Conservation (phyloP, 2,329 filamentous ascomycete species). For the Onygenales sp. region DNA sequence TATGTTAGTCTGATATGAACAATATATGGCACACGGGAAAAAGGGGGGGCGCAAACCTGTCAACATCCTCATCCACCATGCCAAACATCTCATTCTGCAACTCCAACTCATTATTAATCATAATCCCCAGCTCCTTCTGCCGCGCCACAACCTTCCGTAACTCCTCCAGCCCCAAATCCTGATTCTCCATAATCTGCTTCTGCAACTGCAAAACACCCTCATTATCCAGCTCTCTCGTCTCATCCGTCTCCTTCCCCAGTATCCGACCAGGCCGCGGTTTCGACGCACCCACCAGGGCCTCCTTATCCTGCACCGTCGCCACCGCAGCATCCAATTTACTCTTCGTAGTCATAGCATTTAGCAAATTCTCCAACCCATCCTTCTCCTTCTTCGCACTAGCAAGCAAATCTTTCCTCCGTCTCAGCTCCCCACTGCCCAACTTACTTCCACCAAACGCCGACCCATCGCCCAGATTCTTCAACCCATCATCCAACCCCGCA, state of each 20-base stretch:
- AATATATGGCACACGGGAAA: not conserved
- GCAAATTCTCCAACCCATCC: constrained; percentile 50
- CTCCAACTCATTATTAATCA: constrained; percentile 53
- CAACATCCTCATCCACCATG: constrained; percentile 50
- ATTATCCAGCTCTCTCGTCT: constrained; percentile 54
- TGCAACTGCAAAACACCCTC: constrained; percentile 55
- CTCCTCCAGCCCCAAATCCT: constrained; percentile 51
- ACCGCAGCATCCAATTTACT: constrained; percentile 35
- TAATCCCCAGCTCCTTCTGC: constrained; percentile 53
- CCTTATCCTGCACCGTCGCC: constrained; percentile 38
- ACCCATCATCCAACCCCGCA: constrained; percentile 46
- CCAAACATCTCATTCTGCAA: constrained; percentile 53
- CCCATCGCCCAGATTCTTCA: constrained; percentile 32
- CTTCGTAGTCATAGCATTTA: constrained; percentile 49
- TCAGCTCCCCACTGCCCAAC: constrained; percentile 52
- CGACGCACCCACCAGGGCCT: constrained; percentile 29
- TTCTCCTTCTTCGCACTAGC: constrained; percentile 50
- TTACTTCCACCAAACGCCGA: constrained; percentile 20
- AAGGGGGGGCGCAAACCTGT: constrained; percentile 28
- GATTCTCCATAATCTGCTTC: constrained; percentile 51
- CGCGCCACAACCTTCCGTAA: constrained; percentile 49
- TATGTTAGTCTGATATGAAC: not conserved
- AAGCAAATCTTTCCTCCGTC: constrained; percentile 49
- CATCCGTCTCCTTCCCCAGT: constrained; percentile 48
- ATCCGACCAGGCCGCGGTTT: constrained; percentile 38